phyloP scores from a whole-genome alignment of 1,284 basidiomycete species.

The Trichosporon ovoides region DNA sequence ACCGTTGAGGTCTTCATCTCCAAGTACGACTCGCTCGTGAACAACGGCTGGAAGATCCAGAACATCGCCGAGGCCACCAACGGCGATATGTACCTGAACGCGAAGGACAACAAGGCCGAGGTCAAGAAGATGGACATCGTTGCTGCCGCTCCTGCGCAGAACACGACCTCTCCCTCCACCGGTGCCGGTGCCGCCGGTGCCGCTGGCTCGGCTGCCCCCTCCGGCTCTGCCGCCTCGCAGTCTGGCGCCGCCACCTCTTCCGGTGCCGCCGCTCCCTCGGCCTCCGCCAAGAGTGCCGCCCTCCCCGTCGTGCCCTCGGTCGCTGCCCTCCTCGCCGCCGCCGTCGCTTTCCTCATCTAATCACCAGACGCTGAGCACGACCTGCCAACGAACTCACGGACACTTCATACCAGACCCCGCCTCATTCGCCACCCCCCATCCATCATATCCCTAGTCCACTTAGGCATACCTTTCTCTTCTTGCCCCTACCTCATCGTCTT shows the following conservation, averaged over 20 bases:
- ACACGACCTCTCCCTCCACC: not conserved
- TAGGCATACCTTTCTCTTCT: too few species aligned
- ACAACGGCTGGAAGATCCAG: conserved; percentile 62
- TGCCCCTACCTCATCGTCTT: too few species aligned
- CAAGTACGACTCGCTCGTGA: conserved; percentile 59
- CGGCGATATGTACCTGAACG: conserved; percentile 56
- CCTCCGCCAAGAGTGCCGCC: not conserved
- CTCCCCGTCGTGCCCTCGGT: not conserved
- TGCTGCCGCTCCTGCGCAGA: not conserved
- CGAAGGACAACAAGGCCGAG: conserved; percentile 34
- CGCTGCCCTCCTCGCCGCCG: not conserved
- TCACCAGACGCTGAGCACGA: not conserved
- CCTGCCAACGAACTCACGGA: not conserved
- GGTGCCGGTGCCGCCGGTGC: not conserved
- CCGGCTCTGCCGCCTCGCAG: not conserved
- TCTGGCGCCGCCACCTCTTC: not conserved
- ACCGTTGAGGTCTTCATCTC: conserved; percentile 65
- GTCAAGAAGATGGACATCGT: conserved; percentile 8
- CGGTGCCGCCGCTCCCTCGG: too few species aligned
- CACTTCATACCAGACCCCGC: too few species aligned
- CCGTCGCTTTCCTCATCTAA: not conserved
- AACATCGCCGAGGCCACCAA: conserved; percentile 57
- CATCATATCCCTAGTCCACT: too few species aligned
- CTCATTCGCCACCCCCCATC: too few species aligned
- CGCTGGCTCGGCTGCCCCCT: not conserved